phyloP scores from a whole-genome alignment of 805 yeast genomes.

The Kluyveromyces lactis region DNA sequence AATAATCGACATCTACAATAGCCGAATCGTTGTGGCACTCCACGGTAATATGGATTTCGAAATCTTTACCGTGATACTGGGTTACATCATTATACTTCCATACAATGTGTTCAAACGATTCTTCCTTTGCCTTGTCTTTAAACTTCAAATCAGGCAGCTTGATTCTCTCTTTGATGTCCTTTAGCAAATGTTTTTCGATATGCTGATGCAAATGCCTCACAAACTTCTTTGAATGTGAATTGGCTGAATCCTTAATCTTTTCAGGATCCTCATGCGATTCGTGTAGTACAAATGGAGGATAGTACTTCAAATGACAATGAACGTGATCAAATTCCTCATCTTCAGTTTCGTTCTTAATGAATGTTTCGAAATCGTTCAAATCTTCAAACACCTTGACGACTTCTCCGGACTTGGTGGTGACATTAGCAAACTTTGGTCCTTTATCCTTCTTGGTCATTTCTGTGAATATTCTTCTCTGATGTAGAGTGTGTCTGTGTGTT shows the following conservation, averaged over 20 bases:
- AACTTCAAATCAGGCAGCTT: constrained; percentile 45
- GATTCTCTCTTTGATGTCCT: constrained; percentile 55
- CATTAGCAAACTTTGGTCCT: constrained; percentile 23
- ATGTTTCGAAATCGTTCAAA: constrained; percentile 52
- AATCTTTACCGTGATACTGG: constrained; percentile 52
- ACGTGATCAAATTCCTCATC: constrained; percentile 65
- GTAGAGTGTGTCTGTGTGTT: too few species aligned
- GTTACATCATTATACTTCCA: constrained; percentile 59
- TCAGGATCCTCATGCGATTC: constrained; percentile 64
- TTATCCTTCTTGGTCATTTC: constrained; percentile 26
- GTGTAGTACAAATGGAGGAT: constrained; percentile 65
- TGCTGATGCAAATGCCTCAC: constrained; percentile 71
- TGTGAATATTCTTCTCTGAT: too few species aligned
- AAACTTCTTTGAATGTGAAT: constrained; percentile 63
- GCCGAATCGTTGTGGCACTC: constrained; percentile 62
- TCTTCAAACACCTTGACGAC: constrained; percentile 45
- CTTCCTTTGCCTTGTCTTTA: constrained; percentile 40
- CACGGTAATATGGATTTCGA: constrained; percentile 56
- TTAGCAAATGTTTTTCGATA: constrained; percentile 58
- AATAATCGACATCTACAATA: constrained; percentile 56
- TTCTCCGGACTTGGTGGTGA: constrained; percentile 25
- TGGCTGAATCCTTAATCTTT: constrained; percentile 62
- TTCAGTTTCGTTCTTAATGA: constrained; percentile 63
- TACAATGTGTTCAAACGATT: constrained; percentile 39
- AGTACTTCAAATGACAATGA: constrained; percentile 57